Base-by-base conservation (phyloP, 306 rosid genomes). In the Delonix regia region DNA sequence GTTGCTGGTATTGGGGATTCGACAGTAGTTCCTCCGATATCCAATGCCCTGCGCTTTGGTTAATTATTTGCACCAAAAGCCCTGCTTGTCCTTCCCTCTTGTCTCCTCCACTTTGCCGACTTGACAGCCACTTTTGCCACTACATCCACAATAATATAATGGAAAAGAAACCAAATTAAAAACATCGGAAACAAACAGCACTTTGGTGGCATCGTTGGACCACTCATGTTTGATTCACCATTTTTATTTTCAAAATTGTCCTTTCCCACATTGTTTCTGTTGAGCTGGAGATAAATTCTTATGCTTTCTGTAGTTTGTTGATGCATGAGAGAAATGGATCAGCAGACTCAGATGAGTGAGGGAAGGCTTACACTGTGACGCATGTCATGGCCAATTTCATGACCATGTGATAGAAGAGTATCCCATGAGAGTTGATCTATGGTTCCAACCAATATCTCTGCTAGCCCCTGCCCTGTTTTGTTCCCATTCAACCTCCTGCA, bases 101-200 rank as follows among this genome's bases (percentile, higher is more conserved):
- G 82, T 87, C 92, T 25, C 90, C 97, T 80, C 82, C 90, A 6
- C 69, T 81, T 72, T 84, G 71, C 97, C 99, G 93, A 77, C 83
- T 87, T 49, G 86, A 62, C 44, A 96, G 80, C 98, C 97, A 96
- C 67, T 90, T 87, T 75, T 80, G 79, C 99, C 98, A 96, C 97
- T 96, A 53, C 16, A 62, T 56, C 51, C 21, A 30, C 41, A 71
- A 10, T 7, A 44, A 36, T 41, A 69, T 27, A 70, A 65, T 60
- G 6, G 9, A 9, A 1, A 12, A 9, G 28, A 53, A 56, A 62
- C 69, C 47, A 67, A 61, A 64, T 22, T 49, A 9, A 22, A 19
- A 27, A 44, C 21, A 81, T 51, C 60, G 41, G 62, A 63, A 70
- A 25, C 71, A 65, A 64, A 18, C 72, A 45, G 39, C 63, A 75